Evolutionary conservation across 805 yeast genomes (phyloP), one percentile per base, ranked within the genome.

Genomic region (Pichia ethanolica): DNA sequence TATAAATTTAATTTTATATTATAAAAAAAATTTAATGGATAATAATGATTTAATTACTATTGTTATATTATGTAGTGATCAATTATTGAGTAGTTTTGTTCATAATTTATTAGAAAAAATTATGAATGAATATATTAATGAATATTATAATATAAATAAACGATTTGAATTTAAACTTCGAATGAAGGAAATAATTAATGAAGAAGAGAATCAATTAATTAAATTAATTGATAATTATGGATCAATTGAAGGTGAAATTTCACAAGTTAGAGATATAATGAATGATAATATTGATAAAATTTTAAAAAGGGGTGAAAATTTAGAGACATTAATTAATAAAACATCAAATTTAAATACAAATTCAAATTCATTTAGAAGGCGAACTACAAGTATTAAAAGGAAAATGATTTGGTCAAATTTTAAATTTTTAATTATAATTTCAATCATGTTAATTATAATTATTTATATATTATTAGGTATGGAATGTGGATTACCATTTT

Each of bases 261-360:
- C 78, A 48, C 82, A 82, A 59, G 86, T 85, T 27, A 71, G 83
- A 55, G 76, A 76, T 46, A 65, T 85, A 53, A 83, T 85, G 89
- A 75, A 81, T 51, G 86, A 82, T 52, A 86, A 85, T 59, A 81
- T 85, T 47, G 88, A 82, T 57, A 74, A 79, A 60, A 74, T 89
- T 28, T 69, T 88, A 56, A 81, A 79, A 56, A 75, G 96, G 46
- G 95, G 95, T 25, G 96, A 88, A 59, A 75, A 86, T 46, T 79
- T 88, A 51, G 77, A 79, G 55, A 65, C 77, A 38, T 71, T 88
- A 54, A 91, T 88, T 33, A 86, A 83, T 63, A 88, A 88, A 63
- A 89, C 96, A 1, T 83, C 85, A 53, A 73, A 81, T 47, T 73
- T 88, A 64, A 86, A 82, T 55, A 73, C 77, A 38, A 78, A 79